Evolutionary conservation across 129 eudicot species (phyloP), one percentile per base, ranked within the genome.

Genomic region (Sambucus nigra): DNA sequence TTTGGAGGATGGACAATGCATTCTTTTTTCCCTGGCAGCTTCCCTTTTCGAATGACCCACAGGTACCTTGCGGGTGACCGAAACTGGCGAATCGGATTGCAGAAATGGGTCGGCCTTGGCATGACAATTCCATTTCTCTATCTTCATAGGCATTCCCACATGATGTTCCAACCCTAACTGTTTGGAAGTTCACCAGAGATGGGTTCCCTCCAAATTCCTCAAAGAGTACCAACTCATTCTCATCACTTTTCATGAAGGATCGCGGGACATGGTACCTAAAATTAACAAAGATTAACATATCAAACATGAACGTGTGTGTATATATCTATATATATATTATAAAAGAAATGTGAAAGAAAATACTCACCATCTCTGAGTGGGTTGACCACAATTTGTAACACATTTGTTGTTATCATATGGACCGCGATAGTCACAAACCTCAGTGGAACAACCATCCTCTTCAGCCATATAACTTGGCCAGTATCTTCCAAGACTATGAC

Each of bases 341-440:
- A n/a, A n/a, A n/a, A n/a, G n/a, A n/a, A n/a, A 7, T 40, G 15
- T 40, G 46, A 0, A 7, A 3, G 46, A 40, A 31, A 11, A 7
- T 40, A 40, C 13, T 3, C n/a, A 40, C 46, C 46, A 40, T 40
- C 46, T 40, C n/a, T 40, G 46, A 40, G 46, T 7, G 13, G 46
- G n/a, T 7, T 40, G 8, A 3, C 46, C 46, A 40, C 46, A 40
- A 14, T 40, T 40, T 9, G 46, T 7, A 3, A 40, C 13, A 13
- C 46, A 40, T 40, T 40, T 40, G 4, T 13, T 14, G 3, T 10
- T 3, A 9, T 10, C 13, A 40, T 40, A 40, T 3, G 46, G 12
- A 12, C 86, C 94, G 3, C 83, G 85, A 47, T 82, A 79, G 62
- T 87, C 94, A 42, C 94, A 79, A 11, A 74, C 45, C 4, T 59